phyloP scores from a whole-genome alignment of 1,284 basidiomycete genomes.

The Rhizoctonia solani region DNA sequence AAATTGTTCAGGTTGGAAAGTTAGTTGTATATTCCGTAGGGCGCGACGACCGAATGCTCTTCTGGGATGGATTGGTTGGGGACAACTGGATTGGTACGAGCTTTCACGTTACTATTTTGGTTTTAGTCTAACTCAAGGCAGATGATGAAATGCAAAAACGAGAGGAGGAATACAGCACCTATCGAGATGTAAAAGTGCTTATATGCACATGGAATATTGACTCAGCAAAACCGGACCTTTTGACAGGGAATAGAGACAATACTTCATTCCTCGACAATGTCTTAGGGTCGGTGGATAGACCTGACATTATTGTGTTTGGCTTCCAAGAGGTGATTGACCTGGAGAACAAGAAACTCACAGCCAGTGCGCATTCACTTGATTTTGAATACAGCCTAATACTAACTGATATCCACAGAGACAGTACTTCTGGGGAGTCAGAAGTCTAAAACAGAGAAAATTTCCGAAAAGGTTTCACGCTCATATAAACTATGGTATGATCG shows the following conservation, averaged over 20 bases:
- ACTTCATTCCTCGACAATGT: conserved; percentile 72
- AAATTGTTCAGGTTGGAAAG: conserved; percentile 46
- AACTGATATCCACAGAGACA: conserved; percentile 56
- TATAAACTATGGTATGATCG: conserved; percentile 89
- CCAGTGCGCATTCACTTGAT: conserved; percentile 54
- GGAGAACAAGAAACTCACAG: conserved; percentile 87
- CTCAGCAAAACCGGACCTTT: conserved; percentile 77
- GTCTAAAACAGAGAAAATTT: conserved; percentile 61
- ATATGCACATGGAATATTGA: conserved; percentile 94
- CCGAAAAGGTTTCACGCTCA: conserved; percentile 78
- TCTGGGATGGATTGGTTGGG: conserved; percentile 91
- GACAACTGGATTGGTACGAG: conserved; percentile 81
- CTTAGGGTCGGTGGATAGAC: conserved; percentile 67
- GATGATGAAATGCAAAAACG: conserved; percentile 75
- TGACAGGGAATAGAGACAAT: conserved; percentile 67
- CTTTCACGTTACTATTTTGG: conserved; percentile 17
- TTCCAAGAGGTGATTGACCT: conserved; percentile 96
- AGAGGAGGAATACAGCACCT: conserved; percentile 78
- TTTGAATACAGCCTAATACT: not conserved
- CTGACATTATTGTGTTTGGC: conserved; percentile 91
- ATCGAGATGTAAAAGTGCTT: conserved; percentile 78
- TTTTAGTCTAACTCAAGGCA: conserved; percentile 43
- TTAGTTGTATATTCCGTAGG: conserved; percentile 79
- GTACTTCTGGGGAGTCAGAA: conserved; percentile 74
- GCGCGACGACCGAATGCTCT: conserved; percentile 71